A percentile compares a stretch with the other conserved stretches of the same genome.
Evolutionary conservation across 2,329 filamentous ascomycete species (phyloP).

Genomic region (Cercospora sojina): DNA sequence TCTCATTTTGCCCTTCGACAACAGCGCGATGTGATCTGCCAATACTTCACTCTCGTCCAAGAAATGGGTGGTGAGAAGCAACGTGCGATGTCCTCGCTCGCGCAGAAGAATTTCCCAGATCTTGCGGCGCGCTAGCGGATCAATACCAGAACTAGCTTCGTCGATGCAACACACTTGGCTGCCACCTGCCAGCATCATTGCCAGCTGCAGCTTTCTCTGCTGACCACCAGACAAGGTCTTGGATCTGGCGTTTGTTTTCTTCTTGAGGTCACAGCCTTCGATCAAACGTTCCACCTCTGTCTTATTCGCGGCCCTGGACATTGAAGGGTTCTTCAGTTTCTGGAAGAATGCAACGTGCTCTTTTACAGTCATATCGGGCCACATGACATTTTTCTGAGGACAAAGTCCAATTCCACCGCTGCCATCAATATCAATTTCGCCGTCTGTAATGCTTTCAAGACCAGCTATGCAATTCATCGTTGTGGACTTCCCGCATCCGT

Average conservation of each 20-base stretch:
- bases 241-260: constrained; percentile 68
- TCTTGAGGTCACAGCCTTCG: constrained; percentile 66
- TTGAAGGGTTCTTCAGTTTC: constrained; percentile 59
- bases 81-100: constrained; percentile 74
- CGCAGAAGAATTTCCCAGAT: constrained; percentile 89
- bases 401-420: constrained; percentile 80
- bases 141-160: constrained; percentile 81
- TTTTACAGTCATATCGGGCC: constrained; percentile 81
- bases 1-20: constrained; percentile 77
- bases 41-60: constrained; percentile 86
- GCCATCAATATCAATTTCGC: constrained; percentile 73
- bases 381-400: constrained; percentile 91
- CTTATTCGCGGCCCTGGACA: constrained; percentile 50
- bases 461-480: constrained; percentile 86
- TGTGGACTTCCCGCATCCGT: constrained; percentile 87
- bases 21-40: constrained; percentile 79
- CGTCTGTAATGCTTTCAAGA: constrained; percentile 71
- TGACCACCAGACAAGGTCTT: constrained; percentile 83
- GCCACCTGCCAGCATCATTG: constrained; percentile 89
- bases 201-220: constrained; percentile 83
- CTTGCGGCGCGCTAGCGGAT: constrained; percentile 78
- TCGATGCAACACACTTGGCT: constrained; percentile 81
- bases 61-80: constrained; percentile 86
- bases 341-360: constrained; percentile 87
- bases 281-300: constrained; percentile 64